Percentiles rank a stretch among this genome's conserved stretches.
Conservation (phyloP, 768 basidiomycete genomes). For the Calocybe indica region DNA sequence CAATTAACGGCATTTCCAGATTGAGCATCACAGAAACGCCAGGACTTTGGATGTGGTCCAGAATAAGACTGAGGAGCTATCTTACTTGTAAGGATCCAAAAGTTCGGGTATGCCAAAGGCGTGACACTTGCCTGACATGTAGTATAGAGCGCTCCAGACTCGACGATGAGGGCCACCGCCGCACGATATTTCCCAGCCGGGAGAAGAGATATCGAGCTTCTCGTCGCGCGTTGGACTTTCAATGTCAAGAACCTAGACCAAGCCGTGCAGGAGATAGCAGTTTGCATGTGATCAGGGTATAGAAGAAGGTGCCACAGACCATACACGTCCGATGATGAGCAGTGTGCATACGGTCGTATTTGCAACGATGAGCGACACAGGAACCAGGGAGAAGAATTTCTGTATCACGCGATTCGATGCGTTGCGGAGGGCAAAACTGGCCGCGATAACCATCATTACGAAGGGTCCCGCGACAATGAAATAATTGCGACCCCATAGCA, state of each 20-base stretch:
- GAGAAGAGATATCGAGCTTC: no score
- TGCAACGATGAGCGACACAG: constrained; percentile 7
- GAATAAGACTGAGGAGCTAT: constrained; percentile 9
- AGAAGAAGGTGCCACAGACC: background rate
- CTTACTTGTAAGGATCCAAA: background rate
- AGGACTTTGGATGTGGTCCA: constrained; percentile 6
- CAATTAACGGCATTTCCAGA: constrained; percentile 10
- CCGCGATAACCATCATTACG: background rate
- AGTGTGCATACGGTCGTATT: constrained; percentile 11
- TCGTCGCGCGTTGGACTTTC: no score
- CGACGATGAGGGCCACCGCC: constrained; percentile 8
- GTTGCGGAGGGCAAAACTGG: constrained; percentile 5
- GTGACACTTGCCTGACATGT: constrained; percentile 3
- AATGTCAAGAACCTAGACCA: no score
- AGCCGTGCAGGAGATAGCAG: background rate
- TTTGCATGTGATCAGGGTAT: background rate
- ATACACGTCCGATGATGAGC: constrained; percentile 11
- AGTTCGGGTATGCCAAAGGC: background rate
- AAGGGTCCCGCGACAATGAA: background rate
- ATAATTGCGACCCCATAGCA: no score
- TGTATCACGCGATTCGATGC: constrained; percentile 1
- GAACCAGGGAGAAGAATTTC: constrained; percentile 6
- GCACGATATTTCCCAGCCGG: constrained; percentile 1
- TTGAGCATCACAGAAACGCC: constrained; percentile 10
- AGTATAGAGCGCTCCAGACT: constrained; percentile 8